Evolutionary conservation across 495 filamentous ascomycete species (phyloP).

Genomic region (Penicillium roqueforti): DNA sequence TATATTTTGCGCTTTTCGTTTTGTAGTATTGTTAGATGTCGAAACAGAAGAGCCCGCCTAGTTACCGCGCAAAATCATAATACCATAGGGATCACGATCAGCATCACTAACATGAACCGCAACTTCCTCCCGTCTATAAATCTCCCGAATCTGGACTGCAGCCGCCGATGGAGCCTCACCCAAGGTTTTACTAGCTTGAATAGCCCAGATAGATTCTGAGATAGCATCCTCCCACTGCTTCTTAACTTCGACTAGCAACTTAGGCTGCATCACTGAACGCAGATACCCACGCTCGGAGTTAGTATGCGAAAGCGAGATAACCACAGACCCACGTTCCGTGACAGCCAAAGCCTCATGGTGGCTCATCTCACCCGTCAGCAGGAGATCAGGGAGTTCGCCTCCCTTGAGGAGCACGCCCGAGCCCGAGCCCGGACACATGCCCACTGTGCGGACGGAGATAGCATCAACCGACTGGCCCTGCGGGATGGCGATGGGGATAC

Average conservation of each 20-base stretch:
- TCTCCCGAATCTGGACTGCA: conserved; percentile 31
- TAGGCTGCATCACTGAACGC: conserved; percentile 60
- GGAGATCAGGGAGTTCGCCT: conserved; percentile 60
- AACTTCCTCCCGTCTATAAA: conserved; percentile 44
- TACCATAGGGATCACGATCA: conserved; percentile 76
- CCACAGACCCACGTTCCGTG: conserved; percentile 80
- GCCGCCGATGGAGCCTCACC: conserved; percentile 15
- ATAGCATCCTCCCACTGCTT: conserved; percentile 50
- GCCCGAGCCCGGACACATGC: conserved; percentile 83
- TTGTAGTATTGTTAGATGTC: background rate
- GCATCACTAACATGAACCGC: conserved; percentile 69
- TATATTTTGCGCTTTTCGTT: background rate
- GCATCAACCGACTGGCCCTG: conserved; percentile 49
- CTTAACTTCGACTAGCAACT: conserved; percentile 54
- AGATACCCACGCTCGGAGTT: conserved; percentile 87
- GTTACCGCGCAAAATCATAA: conserved; percentile 52
- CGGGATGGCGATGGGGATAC: conserved; percentile 66
- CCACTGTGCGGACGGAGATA: conserved; percentile 55
- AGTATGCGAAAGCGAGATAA: conserved; percentile 82
- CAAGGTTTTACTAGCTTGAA: conserved; percentile 32
- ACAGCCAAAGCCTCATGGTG: conserved; percentile 87
- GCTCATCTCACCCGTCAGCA: conserved; percentile 88
- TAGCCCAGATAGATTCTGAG: conserved; percentile 29
- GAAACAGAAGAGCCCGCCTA: background rate
- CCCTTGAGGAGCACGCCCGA: conserved; percentile 65